phyloP scores from a whole-genome alignment of 2,329 filamentous ascomycete species.

The Fusarium odoratissimum region DNA sequence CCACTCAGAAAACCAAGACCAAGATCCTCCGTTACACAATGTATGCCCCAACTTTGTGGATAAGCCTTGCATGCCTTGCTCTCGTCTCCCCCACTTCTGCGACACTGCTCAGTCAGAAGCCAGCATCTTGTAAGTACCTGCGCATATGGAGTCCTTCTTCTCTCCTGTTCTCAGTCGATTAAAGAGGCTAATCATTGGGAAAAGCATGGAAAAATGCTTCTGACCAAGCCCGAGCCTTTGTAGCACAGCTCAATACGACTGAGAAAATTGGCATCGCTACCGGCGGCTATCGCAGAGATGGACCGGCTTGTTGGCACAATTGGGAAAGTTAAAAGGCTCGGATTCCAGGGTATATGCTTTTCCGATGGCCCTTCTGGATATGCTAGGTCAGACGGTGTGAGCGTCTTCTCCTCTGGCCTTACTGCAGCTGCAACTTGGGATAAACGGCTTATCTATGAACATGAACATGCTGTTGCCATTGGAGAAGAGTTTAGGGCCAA shows the following conservation, averaged over 20 bases:
- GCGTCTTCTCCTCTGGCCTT: conserved; percentile 64
- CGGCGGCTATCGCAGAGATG: conserved; percentile 38
- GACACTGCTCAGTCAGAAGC: background rate
- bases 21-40: background rate
- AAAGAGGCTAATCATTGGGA: background rate
- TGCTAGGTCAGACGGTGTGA: conserved; percentile 53
- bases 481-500: conserved; percentile 74
- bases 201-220: background rate
- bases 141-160: background rate
- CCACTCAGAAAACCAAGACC: background rate
- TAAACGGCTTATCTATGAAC: conserved; percentile 67
- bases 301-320: conserved; percentile 41
- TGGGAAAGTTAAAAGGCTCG: conserved; percentile 51
- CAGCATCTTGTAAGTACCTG: background rate
- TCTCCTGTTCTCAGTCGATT: background rate
- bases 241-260: conserved; percentile 40
- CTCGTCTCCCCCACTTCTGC: background rate
- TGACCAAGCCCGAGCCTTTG: background rate
- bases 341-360: conserved; percentile 56
- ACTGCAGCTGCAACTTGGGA: conserved; percentile 75
- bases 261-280: conserved; percentile 49
- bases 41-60: background rate
- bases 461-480: conserved; percentile 65
- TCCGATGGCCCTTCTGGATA: conserved; percentile 49
- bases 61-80: background rate